Conservation (phyloP, 768 basidiomycete species). For the Russula earlei region DNA sequence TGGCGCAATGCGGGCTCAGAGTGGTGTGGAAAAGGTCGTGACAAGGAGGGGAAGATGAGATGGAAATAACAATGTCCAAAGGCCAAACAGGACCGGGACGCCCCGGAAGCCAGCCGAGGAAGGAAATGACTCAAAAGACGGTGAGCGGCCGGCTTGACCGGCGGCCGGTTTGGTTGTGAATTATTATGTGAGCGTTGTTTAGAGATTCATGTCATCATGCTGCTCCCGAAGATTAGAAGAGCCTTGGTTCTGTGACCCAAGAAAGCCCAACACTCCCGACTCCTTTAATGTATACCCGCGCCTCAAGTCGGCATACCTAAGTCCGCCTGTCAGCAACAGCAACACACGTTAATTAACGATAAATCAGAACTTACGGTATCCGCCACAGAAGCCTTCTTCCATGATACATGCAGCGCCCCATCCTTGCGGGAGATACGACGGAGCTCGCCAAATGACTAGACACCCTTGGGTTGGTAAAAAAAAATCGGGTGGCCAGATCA, state of each 20-base stretch:
- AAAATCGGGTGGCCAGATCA: neutral
- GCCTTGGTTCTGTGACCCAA: constrained; percentile 13
- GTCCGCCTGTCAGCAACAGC: constrained; percentile 11
- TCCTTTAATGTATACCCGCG: constrained; percentile 17
- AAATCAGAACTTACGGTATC: constrained; percentile 15
- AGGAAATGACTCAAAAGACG: neutral
- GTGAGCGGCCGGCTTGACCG: neutral
- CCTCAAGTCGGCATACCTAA: constrained; percentile 21
- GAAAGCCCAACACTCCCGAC: constrained; percentile 20
- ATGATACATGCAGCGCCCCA: constrained; percentile 17
- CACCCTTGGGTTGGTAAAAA: neutral
- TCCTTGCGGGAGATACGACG: constrained; percentile 16
- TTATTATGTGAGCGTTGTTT: too few relatives aligned
- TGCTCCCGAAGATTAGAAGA: constrained; percentile 14
- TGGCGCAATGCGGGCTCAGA: constrained; percentile 5
- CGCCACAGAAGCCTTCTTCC: constrained; percentile 19
- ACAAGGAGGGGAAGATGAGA: neutral
- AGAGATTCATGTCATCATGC: too few relatives aligned
- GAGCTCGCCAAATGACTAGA: constrained; percentile 18
- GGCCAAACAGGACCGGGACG: neutral
- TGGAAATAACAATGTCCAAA: neutral
- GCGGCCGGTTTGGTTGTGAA: constrained; percentile 4
- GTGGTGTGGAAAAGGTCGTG: constrained; percentile 7
- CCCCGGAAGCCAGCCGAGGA: constrained; percentile 14
- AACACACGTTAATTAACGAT: neutral